Base-by-base conservation (phyloP, 106 monocot species). In the Dioscorea alata region DNA sequence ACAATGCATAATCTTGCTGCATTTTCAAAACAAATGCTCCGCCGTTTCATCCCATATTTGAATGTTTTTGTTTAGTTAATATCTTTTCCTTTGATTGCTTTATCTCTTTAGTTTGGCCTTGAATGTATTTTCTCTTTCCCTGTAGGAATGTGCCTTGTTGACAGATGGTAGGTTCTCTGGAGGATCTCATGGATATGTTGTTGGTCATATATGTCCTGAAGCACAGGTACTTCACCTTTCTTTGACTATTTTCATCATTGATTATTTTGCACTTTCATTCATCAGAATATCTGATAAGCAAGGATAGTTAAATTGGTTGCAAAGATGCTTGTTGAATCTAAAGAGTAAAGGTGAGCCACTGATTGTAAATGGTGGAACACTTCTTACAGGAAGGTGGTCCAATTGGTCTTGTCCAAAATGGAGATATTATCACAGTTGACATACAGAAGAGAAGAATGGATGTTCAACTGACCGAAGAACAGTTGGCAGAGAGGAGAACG, bases 131-230 rank as follows among this genome's bases (percentile, higher is more conserved):
- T 23, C 21, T 60, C 8, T 61, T 64, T 53, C 35, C 59, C 24
- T 84, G 34, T 67, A 99, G 97, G 99, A 93, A 64, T 90, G 87
- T 65, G 99, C 99, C 13, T 70, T 99, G 75, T 83, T 99, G 31
- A 93, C 99, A 21, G 93, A 99, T 74, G 99, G 99, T 42, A 87
- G 99, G 69, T 99, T 99, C 75, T 99, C 99, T 65, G 99, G 99
- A 60, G 97, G 97, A 34, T 99, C 97, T 25, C 97, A 99, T 85
- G 97, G 97, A 74, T 99, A 79, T 79, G 97, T 99, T 60, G 99
- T 93, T 68, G 99, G 99, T 20, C 99, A 99, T 65, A 80, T 99
- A 68, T 92, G 99, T 71, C 93, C 92, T 54, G 97, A 99, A 83
- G 93, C 97, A 68, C 97, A 99, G 89, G 99, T 99, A 76, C 13